Conservation (phyloP, 305 asterid species). For the Fraxinus paxiana region DNA sequence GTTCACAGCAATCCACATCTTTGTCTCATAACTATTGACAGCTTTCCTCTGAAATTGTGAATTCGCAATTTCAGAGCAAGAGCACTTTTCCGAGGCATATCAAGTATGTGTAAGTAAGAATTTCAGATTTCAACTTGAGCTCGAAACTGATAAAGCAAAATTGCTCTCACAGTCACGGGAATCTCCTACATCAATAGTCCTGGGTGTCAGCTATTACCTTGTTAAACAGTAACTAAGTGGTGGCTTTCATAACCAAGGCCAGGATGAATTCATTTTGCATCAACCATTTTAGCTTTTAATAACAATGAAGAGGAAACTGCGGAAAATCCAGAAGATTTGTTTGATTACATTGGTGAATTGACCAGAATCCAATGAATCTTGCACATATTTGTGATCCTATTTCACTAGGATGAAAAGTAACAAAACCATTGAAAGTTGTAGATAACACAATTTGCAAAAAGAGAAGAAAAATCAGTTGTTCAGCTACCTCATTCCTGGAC, state of each 20-base stretch:
- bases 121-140: background rate
- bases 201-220: background rate
- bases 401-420: background rate
- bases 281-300: background rate
- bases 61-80: background rate
- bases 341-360: background rate
- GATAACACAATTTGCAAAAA: background rate
- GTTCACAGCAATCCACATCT: background rate
- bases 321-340: background rate
- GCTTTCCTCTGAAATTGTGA: background rate
- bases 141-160: background rate
- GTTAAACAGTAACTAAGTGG: background rate
- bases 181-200: background rate
- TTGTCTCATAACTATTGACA: background rate
- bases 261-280: background rate
- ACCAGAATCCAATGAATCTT: background rate
- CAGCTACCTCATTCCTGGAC: slow-evolving; percentile 11
- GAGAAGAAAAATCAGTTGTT: slow-evolving; percentile 1
- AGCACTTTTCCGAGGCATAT: background rate
- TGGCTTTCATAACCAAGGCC: background rate
- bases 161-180: background rate
- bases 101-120: background rate
- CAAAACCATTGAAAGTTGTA: background rate
- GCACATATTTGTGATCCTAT: background rate
- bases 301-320: background rate